Base-by-base conservation (phyloP, 768 basidiomycete genomes). In the Cystofilobasidium macerans region DNA sequence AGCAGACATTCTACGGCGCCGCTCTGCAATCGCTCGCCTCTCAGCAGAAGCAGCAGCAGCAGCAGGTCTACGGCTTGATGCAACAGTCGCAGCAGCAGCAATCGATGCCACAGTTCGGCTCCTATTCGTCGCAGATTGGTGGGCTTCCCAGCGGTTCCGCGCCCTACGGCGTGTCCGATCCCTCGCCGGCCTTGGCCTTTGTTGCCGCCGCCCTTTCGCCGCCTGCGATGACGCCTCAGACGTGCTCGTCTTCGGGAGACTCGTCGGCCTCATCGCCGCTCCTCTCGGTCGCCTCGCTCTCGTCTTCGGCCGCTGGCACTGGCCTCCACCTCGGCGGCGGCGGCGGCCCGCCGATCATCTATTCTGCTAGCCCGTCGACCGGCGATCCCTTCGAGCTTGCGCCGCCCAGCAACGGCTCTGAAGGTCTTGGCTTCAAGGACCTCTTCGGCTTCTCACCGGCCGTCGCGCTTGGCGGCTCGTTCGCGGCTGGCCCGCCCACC, bases 201-300 rank as follows among this genome's bases (percentile, higher is more conserved):
- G n/a, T n/a, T 16, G 38, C 28, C 7, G 40, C 57, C 36, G 58
- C 45, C 45, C 20, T 3, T 4, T 60, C 38, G 58, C 38, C 43
- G 20, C 40, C 32, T n/a, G n/a, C n/a, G 22, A 14, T 42, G 7
- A 16, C 42, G 42, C 4, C 24, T 22, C 57, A 33, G 11, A 26
- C 30, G 32, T 59, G 18, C 36, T 60, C 32, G 38, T 60, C 58
- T 18, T 54, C 51, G 28, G 51, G 51, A 6, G 51, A 54, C 2
- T 54, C 51, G 51, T 54, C 51, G 51, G 30, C 51, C 7, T 60
- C 36, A 22, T 60, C 35, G 13, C 58, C 58, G 28, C 38, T 60
- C 5, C 58, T 40, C 18, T 60, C 36, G 38, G 20, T 42, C 38
- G 38, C 28, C 22, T 38, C 57, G 7, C 35, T 42, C n/a, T 40